Base-by-base conservation (phyloP, 208 protist species). In the Novymonas esmeraldas region DNA sequence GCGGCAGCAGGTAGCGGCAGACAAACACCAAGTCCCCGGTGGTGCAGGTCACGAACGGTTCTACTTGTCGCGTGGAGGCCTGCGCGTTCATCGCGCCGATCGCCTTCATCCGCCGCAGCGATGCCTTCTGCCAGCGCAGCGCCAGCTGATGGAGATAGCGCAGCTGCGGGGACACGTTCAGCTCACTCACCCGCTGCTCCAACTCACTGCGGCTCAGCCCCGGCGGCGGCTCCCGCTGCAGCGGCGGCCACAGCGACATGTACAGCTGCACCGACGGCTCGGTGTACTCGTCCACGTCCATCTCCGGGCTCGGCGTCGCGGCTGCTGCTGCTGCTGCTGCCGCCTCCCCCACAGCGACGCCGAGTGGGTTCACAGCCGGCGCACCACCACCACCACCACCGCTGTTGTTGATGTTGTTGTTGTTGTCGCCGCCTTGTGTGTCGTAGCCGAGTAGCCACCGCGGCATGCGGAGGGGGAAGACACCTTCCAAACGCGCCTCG, bases 371-470 rank as follows among this genome's bases (percentile, higher is more conserved):
- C 28, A 16, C 7, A 18, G 28, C 49, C 28, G 11, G 31, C 28
- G 31, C n/a, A n/a, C n/a, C n/a, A n/a, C n/a, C n/a, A n/a, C n/a
- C n/a, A n/a, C n/a, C n/a, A n/a, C n/a, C n/a, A n/a, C n/a, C n/a
- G n/a, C n/a, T n/a, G n/a, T n/a, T n/a, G n/a, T n/a, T n/a, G n/a
- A n/a, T n/a, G n/a, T n/a, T n/a, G n/a, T n/a, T n/a, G n/a, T n/a
- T n/a, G n/a, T n/a, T n/a, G n/a, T n/a, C 14, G 33, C 14, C 22
- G 45, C 62, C 34, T 26, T 34, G 42, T 3, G 61, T 63, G 72
- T 76, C 46, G 75, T 95, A 95, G 24, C 89, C 89, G 22, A 95
- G 70, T 11, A 85, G n/a, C 89, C 85, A 92, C 9, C 86, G 83
- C 6, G 85, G 85, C 24, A 79, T 87, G 13, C 74, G 62, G n/a